Conservation (phyloP, 306 rosid genomes). For the Dalbergia oliveri region DNA sequence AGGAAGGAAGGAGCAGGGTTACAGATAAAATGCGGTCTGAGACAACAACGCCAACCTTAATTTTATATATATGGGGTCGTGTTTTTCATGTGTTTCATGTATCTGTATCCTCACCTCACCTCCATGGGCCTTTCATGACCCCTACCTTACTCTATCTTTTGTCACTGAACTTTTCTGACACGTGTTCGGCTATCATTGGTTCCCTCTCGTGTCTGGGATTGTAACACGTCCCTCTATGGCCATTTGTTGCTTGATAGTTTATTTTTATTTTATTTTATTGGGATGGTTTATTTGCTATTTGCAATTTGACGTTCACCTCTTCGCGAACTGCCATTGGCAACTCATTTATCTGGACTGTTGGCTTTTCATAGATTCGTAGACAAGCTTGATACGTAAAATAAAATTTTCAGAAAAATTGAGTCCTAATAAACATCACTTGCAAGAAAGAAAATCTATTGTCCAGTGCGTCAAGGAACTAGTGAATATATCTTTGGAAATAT, state of each 20-base stretch:
- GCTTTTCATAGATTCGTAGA: not conserved
- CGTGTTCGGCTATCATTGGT: not conserved
- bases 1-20: not conserved
- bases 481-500: too few relatives aligned
- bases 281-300: not conserved
- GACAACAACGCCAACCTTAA: not conserved
- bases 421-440: not conserved
- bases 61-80: too few relatives aligned
- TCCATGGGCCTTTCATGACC: not conserved
- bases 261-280: too few relatives aligned
- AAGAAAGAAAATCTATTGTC: not conserved
- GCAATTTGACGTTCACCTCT: not conserved
- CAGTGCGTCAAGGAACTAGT: not conserved
- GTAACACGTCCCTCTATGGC: not conserved
- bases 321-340: not conserved
- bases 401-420: not conserved
- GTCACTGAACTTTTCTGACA: not conserved
- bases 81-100: not conserved
- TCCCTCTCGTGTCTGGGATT: not conserved
- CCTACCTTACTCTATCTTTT: not conserved
- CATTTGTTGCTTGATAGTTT: not conserved
- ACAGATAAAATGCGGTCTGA: slow-evolving; percentile 9
- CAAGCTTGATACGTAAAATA: not conserved
- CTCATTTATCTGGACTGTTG: not conserved
- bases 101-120: not conserved